Evolutionary conservation across 2,329 filamentous ascomycete genomes (phyloP), one percentile per base, ranked within the genome.

Genomic region (Ascochyta pisi): DNA sequence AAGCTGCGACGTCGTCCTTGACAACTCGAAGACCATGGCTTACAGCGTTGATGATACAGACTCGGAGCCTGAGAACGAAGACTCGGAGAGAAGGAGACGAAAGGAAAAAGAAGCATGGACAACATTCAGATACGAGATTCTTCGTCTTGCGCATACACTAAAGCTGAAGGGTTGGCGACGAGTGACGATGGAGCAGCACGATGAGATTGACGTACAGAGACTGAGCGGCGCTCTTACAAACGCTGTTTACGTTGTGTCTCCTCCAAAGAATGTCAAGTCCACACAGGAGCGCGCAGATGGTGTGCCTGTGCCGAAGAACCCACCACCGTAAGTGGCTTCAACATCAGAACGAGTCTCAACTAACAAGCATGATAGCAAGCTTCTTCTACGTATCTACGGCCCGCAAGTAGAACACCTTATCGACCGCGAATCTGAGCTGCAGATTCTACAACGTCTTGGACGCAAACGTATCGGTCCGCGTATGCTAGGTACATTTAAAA

Each of bases 391-490:
- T 35, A 89, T 99, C 56, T 99, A 99, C 67, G 95, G 95, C 0
- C 92, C 94, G 0, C 91, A 98, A 69, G 94, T 96, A 3, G 94
- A 96, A 70, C 92, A 98, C 74, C 83, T 99, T 39, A 99, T 99
- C 67, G 94, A 99, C 73, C 86, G 95, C 57, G 91, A 97, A 53
- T 90, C 89, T 23, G 95, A 99, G 74, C 82, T 99, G 15, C 86
- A 88, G 57, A 95, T 98, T 44, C 83, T 99, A 16, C 86, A 89
- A 56, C 89, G 95, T 38, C 84, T 99, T 29, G 92, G 91, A 2
- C 88, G 90, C 51, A 96, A 97, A 81, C 92, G 89, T 66, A 99
- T 99, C 62, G 95, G 95, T 3, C 95, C 95, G 5, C 87, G 92
- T 15, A 81, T 99, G 27, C 82, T 99, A 0, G 95, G 95, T 1